A percentile compares a stretch with the other conserved stretches of the same genome.
These are phyloP conservation scores for Oxytropis ochrocephala DNA, from an alignment of 306 rosid genomes.

Conservation along the genomic window DNA sequence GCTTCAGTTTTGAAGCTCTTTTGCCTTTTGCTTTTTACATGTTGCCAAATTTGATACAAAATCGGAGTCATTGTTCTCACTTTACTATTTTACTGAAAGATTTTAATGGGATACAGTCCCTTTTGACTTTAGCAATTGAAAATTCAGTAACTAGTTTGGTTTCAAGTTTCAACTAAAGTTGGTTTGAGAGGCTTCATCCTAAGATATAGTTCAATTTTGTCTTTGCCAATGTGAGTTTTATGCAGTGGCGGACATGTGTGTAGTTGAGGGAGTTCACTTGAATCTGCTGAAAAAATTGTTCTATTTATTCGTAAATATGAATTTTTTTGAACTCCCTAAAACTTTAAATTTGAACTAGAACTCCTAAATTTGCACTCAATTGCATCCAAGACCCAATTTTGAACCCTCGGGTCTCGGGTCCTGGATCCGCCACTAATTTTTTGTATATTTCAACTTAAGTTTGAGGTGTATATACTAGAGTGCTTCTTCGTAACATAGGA, in stretches of 20 bases:
- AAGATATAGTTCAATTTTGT: slow-evolving; percentile 3
- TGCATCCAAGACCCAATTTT: too few species aligned
- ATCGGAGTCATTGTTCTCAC: slow-evolving; percentile 2
- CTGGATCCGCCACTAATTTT: too few species aligned
- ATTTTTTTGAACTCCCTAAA: too few species aligned
- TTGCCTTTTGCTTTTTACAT: slow-evolving; percentile 19
- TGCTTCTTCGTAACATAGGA: not conserved
- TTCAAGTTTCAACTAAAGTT: not conserved
- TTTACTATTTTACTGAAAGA: not conserved
- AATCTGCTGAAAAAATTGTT: too few species aligned
- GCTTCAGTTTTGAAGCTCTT: not conserved
- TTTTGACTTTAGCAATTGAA: slow-evolving; percentile 1
- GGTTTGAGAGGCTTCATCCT: not conserved
- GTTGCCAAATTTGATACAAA: slow-evolving; percentile 22
- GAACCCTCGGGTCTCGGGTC: too few species aligned
- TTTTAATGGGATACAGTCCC: not conserved
- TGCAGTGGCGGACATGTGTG: too few species aligned
- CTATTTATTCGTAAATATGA: too few species aligned
- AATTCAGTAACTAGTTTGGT: not conserved
- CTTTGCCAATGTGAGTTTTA: not conserved
- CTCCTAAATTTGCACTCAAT: too few species aligned
- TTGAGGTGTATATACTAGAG: not conserved
- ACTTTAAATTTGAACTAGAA: too few species aligned
- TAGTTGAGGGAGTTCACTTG: too few species aligned
- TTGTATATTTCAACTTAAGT: not conserved